Base-by-base conservation (phyloP, 306 rosid genomes). In the Casuarina equisetifolia region DNA sequence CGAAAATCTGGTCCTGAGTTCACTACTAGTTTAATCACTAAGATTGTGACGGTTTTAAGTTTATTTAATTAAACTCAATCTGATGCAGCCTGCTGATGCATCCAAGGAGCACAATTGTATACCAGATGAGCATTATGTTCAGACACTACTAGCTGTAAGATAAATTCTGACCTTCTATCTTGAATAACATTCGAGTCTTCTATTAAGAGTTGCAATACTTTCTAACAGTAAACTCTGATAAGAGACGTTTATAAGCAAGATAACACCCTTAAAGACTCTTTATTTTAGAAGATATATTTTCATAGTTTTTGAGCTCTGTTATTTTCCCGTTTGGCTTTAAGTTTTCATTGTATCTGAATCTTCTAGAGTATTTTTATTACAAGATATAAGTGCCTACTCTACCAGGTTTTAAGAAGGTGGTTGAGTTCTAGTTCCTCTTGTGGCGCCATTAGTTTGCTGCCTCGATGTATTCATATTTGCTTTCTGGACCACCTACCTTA, bases 41-140 rank as follows among this genome's bases (percentile, higher is more conserved):
- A 62, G 42, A 62, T 25, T 25, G 32, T 0, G 43, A 11, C 5
- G 40, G 32, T 45, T 42, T 57, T 6, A 72, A 25, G 40, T 6
- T 45, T 77, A 64, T 72, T 70, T 17, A 46, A 11, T 81, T 67
- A 19, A 43, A 73, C 54, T 61, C 32, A 77, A 61, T 78, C 80
- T 72, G 73, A 15, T 82, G 90, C 94, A 96, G 99, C 91, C 98
- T 7, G 87, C 87, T 66, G 99, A 96, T 84, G 80, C 83, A 12
- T 91, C 94, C 39, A 96, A 85, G 93, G 79, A 83, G 76, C 99
- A 96, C 81, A 96, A 96, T 81, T 96, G 99, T 79, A 96, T 96
- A 82, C 97, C 99, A 4, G 99, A 96, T 71, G 99, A 96, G 78
- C 99, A 96, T 88, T 96, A 89, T 77, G 96, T 96, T 74, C 99